A percentile compares a stretch with the other conserved stretches of the same genome.
phyloP scores from a whole-genome alignment of 495 filamentous ascomycete species.

The Zalerion maritima region DNA sequence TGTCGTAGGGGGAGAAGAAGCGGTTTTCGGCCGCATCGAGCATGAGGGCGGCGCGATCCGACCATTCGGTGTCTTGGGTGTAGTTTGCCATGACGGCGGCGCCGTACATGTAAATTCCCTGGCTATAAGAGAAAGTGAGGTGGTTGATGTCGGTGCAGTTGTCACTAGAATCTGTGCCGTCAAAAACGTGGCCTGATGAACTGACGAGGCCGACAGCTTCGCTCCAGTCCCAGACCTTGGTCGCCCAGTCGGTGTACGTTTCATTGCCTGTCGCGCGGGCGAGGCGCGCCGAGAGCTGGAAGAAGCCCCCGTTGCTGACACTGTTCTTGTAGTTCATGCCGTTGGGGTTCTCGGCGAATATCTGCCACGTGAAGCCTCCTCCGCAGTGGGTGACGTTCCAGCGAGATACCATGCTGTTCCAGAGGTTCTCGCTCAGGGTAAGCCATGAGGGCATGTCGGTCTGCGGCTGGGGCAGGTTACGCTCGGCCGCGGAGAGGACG shows the following conservation, averaged over 20 bases:
- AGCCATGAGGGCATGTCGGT: constrained; percentile 44
- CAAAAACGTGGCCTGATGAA: constrained; percentile 33
- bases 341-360: constrained; percentile 56
- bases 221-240: constrained; percentile 57
- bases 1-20: constrained; percentile 32
- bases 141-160: constrained; percentile 33
- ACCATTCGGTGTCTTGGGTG: constrained; percentile 40
- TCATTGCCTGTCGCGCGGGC: constrained; percentile 49
- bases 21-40: constrained; percentile 23
- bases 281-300: constrained; percentile 54
- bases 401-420: constrained; percentile 31
- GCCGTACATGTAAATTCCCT: constrained; percentile 51
- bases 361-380: constrained; percentile 75
- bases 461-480: constrained; percentile 52
- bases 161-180: constrained; percentile 32
- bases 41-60: constrained; percentile 30
- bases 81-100: constrained; percentile 50
- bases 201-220: constrained; percentile 35
- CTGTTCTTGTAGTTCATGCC: constrained; percentile 62
- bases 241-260: constrained; percentile 53
- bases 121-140: constrained; percentile 45
- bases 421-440: constrained; percentile 34
- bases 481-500: constrained; percentile 58
- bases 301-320: constrained; percentile 54
- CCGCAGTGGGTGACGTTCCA: constrained; percentile 57